Percentiles rank a stretch among this genome's conserved stretches.
Conservation (phyloP, 352 stramenopile species). For the Phytophthora megakarya region DNA sequence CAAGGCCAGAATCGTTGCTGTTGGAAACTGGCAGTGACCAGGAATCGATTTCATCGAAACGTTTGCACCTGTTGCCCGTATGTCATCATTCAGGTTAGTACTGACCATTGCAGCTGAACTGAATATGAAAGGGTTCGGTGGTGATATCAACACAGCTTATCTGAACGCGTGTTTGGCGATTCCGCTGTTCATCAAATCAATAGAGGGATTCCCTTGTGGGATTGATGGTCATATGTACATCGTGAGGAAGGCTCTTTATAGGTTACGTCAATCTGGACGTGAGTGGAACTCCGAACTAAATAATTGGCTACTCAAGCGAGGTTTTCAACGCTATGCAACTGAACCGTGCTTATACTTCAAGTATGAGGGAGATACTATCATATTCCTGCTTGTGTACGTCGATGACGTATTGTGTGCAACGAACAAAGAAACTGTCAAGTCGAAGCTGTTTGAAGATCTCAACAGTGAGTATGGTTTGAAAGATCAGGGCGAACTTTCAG, state of each 20-base stretch:
- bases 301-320: background rate
- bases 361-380: conserved; percentile 7
- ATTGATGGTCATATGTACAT: conserved; percentile 4
- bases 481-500: conserved; percentile 7
- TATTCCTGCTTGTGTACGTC: conserved; percentile 5
- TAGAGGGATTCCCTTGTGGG: background rate
- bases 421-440: background rate
- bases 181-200: background rate
- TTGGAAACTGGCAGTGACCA: conserved; percentile 5
- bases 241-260: conserved; percentile 11
- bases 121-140: background rate
- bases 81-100: conserved; percentile 13
- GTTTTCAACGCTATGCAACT: background rate
- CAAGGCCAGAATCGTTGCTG: background rate
- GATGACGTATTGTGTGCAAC: conserved; percentile 13
- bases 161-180: background rate
- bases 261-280: conserved; percentile 7
- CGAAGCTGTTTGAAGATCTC: background rate
- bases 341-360: conserved; percentile 20
- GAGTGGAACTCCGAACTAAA: conserved; percentile 16
- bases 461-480: conserved; percentile 1
- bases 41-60: conserved; percentile 6
- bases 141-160: conserved; percentile 13
- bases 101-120: background rate
- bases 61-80: conserved; percentile 9